A percentile compares a stretch with the other conserved stretches of the same genome.
These are phyloP conservation scores for Diplocarpon rosae DNA, from an alignment of 2,329 filamentous ascomycete genomes.

Conservation along the genomic window DNA sequence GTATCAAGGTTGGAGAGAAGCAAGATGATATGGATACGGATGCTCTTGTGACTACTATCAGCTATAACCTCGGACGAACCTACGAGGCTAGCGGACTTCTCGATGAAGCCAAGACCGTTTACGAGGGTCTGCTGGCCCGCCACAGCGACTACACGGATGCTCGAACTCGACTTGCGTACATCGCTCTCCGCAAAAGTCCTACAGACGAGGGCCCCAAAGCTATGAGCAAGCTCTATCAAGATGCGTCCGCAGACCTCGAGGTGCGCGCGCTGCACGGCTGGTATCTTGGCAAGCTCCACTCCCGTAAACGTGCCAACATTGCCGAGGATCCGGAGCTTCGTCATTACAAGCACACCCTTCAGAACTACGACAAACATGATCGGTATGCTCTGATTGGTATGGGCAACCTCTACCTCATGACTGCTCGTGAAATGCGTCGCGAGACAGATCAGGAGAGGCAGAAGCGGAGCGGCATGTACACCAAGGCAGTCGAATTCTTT, in stretches of 20 bases:
- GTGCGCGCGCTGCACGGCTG: slow-evolving; percentile 89
- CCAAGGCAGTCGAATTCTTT: slow-evolving; percentile 93
- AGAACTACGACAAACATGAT: slow-evolving; percentile 93
- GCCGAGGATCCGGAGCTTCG: slow-evolving; percentile 84
- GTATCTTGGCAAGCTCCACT: slow-evolving; percentile 74
- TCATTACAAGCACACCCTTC: slow-evolving; percentile 92
- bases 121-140: slow-evolving; percentile 72
- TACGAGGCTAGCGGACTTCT: slow-evolving; percentile 77
- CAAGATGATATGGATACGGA: slow-evolving; percentile 74
- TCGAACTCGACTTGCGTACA: slow-evolving; percentile 77
- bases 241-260: slow-evolving; percentile 76
- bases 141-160: slow-evolving; percentile 92
- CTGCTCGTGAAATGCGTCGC: slow-evolving; percentile 88
- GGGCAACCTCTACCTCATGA: slow-evolving; percentile 78
- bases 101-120: slow-evolving; percentile 79
- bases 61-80: slow-evolving; percentile 88
- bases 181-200: slow-evolving; percentile 70
- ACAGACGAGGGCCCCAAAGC: slow-evolving; percentile 79
- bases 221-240: slow-evolving; percentile 75
- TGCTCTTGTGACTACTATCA: slow-evolving; percentile 87
- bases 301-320: slow-evolving; percentile 73
- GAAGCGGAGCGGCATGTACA: slow-evolving; percentile 77
- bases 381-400: slow-evolving; percentile 93
- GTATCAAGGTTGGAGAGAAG: slow-evolving; percentile 67
- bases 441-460: slow-evolving; percentile 84